Evolutionary conservation across 2,329 filamentous ascomycete species (phyloP).

Genomic region (Fusarium denticulatum): DNA sequence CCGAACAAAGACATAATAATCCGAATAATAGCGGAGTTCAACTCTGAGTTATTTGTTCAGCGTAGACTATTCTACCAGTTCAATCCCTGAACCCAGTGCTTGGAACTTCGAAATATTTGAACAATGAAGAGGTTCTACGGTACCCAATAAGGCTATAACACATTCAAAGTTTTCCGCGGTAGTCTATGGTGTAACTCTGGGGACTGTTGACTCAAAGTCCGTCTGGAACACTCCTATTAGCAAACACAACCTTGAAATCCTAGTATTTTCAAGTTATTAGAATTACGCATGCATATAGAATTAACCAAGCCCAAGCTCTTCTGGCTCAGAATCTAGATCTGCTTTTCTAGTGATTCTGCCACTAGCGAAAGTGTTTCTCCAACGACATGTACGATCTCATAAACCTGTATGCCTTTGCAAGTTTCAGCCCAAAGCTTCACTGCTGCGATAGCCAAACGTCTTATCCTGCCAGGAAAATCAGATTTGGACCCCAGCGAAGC

Average conservation of each 20-base stretch:
- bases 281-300: neutral
- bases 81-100: too few species aligned
- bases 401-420: slow-evolving; percentile 25
- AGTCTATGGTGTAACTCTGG: neutral
- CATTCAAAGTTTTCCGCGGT: neutral
- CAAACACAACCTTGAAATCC: neutral
- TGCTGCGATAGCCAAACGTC: slow-evolving; percentile 4
- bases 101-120: neutral
- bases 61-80: neutral
- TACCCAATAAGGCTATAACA: neutral
- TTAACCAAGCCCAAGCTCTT: neutral
- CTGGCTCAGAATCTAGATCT: neutral
- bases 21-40: neutral
- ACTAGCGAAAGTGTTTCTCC: slow-evolving; percentile 1
- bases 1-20: neutral
- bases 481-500: neutral
- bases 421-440: slow-evolving; percentile 25
- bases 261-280: neutral
- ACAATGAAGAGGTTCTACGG: neutral
- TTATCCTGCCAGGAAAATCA: neutral
- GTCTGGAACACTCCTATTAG: neutral
- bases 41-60: neutral
- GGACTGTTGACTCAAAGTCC: too few species aligned
- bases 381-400: slow-evolving; percentile 25
- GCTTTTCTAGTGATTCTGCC: neutral